A percentile compares a stretch with the other conserved stretches of the same genome.
phyloP scores from a whole-genome alignment of 495 filamentous ascomycete species.

The Aspergillus kassunensis region DNA sequence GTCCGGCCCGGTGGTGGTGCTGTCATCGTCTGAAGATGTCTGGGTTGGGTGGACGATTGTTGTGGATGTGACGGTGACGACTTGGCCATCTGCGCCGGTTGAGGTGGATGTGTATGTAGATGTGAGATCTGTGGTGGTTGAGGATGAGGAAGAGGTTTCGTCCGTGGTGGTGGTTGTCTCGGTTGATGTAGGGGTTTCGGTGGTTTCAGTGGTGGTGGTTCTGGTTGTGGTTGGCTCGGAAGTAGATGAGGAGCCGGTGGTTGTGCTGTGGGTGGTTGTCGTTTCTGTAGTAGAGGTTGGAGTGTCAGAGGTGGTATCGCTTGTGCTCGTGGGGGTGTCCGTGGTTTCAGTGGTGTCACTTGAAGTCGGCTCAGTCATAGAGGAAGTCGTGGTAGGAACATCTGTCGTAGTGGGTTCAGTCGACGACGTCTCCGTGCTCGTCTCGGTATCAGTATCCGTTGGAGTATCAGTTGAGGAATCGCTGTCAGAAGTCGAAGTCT shows the following conservation, averaged over 20 bases:
- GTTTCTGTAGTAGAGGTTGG: slow-evolving; percentile 5
- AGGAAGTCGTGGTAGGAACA: not conserved
- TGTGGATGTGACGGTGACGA: slow-evolving; percentile 45
- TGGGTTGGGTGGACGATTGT: slow-evolving; percentile 38
- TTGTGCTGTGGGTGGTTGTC: not conserved
- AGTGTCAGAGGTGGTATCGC: not conserved
- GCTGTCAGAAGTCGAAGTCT: not conserved
- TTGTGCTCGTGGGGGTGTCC: slow-evolving; percentile 21
- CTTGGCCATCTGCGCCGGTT: slow-evolving; percentile 49
- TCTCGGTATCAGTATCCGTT: not conserved
- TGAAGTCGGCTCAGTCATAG: not conserved
- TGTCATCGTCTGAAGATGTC: slow-evolving; percentile 22
- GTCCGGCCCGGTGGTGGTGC: slow-evolving; percentile 19
- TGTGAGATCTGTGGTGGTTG: slow-evolving; percentile 29
- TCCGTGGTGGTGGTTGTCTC: slow-evolving; percentile 28
- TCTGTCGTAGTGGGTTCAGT: slow-evolving; percentile 2
- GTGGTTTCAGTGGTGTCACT: not conserved
- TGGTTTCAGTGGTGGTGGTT: slow-evolving; percentile 19
- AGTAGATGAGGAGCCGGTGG: not conserved
- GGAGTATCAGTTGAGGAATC: not conserved
- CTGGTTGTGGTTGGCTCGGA: slow-evolving; percentile 19
- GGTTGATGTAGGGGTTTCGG: slow-evolving; percentile 14
- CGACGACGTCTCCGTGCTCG: not conserved
- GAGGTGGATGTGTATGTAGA: slow-evolving; percentile 28
- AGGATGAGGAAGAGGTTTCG: slow-evolving; percentile 29